Conservation (phyloP, 2,329 filamentous ascomycete species). For the Coniosporium tulheliwenetii region DNA sequence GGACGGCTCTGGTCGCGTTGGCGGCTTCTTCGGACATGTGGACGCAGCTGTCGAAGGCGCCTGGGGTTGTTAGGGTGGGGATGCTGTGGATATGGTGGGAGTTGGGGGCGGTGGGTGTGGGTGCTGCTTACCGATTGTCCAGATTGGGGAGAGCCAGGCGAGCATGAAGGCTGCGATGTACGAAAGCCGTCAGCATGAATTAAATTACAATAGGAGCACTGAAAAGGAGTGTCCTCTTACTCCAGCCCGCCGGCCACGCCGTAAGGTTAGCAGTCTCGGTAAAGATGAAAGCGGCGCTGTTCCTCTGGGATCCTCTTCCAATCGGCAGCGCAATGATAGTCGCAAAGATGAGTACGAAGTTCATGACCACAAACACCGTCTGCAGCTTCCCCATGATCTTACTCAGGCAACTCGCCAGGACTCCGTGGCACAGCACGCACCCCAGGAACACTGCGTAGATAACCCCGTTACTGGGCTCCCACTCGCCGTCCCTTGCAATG, state of each 20-base stretch:
- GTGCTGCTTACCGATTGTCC: constrained; percentile 38
- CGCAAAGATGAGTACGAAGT: constrained; percentile 37
- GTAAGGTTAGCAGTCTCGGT: constrained; percentile 40
- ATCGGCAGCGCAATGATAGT: constrained; percentile 42
- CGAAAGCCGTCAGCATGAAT: constrained; percentile 29
- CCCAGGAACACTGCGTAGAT: constrained; percentile 43
- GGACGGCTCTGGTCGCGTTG: constrained; percentile 44
- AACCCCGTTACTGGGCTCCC: constrained; percentile 37
- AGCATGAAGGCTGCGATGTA: constrained; percentile 39
- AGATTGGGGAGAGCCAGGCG: constrained; percentile 45
- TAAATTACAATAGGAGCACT: constrained; percentile 1
- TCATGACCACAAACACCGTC: constrained; percentile 37
- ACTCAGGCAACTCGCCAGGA: constrained; percentile 36
- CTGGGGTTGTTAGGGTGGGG: constrained; percentile 13
- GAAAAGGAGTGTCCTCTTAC: too few species aligned
- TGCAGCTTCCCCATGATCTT: constrained; percentile 43
- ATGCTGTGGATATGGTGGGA: too few species aligned
- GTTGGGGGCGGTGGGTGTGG: too few species aligned
- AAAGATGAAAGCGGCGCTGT: constrained; percentile 37
- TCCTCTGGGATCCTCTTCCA: constrained; percentile 20
- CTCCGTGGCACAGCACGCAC: constrained; percentile 36
- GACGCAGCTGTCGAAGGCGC: constrained; percentile 39
- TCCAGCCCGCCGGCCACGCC: constrained; percentile 28
- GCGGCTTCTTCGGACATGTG: constrained; percentile 46
- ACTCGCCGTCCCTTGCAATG: constrained; percentile 39